phyloP scores from a whole-genome alignment of 2,329 filamentous ascomycete species.

The Aspergillus chevalieri region DNA sequence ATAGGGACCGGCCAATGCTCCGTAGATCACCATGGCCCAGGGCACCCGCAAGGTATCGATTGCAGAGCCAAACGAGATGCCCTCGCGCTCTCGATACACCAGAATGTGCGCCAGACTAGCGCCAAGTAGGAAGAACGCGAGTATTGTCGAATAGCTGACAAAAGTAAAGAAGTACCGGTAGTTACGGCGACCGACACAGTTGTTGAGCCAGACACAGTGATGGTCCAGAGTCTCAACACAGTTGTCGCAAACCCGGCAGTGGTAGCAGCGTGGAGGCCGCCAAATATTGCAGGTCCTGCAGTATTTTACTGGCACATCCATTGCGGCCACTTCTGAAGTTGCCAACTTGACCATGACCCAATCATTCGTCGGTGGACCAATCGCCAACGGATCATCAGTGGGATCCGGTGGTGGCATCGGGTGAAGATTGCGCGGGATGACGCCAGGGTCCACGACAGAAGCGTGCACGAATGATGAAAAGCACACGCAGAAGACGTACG shows the following conservation, averaged over 20 bases:
- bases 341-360: conserved; percentile 88
- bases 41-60: conserved; percentile 68
- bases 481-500: conserved; percentile 84
- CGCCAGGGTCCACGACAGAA: conserved; percentile 85
- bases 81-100: conserved; percentile 59
- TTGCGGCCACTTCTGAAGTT: conserved; percentile 68
- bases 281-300: conserved; percentile 97
- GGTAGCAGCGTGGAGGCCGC: conserved; percentile 90
- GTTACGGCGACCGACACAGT: conserved; percentile 92
- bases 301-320: conserved; percentile 98
- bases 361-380: conserved; percentile 82
- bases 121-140: conserved; percentile 69
- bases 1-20: conserved; percentile 67
- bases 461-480: conserved; percentile 92
- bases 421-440: conserved; percentile 86
- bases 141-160: conserved; percentile 69
- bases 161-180: conserved; percentile 98
- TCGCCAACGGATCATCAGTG: conserved; percentile 70
- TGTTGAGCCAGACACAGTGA: conserved; percentile 98
- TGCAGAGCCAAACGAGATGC: conserved; percentile 61
- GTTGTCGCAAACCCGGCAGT: conserved; percentile 94
- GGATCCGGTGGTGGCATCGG: conserved; percentile 71
- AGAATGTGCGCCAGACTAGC: conserved; percentile 76
- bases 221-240: conserved; percentile 97
- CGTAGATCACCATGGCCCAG: conserved; percentile 85